Conservation (phyloP, 192 early-diverging fungal species). For the Allomyces macrogynus region DNA sequence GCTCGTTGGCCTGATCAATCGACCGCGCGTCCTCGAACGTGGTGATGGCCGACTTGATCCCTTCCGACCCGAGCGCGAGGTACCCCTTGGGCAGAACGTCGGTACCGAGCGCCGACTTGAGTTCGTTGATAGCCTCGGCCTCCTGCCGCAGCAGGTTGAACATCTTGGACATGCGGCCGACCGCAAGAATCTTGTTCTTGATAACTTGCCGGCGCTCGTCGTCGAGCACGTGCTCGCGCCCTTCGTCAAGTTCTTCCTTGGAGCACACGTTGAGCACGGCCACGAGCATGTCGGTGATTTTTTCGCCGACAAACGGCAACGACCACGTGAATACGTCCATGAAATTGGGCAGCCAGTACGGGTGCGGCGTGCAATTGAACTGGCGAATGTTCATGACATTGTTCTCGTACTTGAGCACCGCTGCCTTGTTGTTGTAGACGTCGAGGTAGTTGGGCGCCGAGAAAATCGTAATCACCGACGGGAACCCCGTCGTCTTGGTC, state of each 20-base stretch:
- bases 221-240: slow-evolving; percentile 28
- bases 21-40: slow-evolving; percentile 82
- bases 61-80: slow-evolving; percentile 73
- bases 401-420: slow-evolving; percentile 94
- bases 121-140: slow-evolving; percentile 76
- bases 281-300: slow-evolving; percentile 92
- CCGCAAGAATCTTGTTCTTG: slow-evolving; percentile 75
- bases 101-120: slow-evolving; percentile 76
- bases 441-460: slow-evolving; percentile 96
- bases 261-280: slow-evolving; percentile 86
- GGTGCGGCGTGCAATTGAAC: slow-evolving; percentile 82
- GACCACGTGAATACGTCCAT: slow-evolving; percentile 99
- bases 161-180: slow-evolving; percentile 73
- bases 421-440: slow-evolving; percentile 97
- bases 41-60: slow-evolving; percentile 70
- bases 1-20: slow-evolving; percentile 83
- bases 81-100: slow-evolving; percentile 65
- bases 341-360: slow-evolving; percentile 97
- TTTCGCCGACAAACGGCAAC: slow-evolving; percentile 93
- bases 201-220: slow-evolving; percentile 47
- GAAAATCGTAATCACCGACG: slow-evolving; percentile 93
- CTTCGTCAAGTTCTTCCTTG: slow-evolving; percentile 65
- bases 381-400: slow-evolving; percentile 99
- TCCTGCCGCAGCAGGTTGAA: slow-evolving; percentile 82
- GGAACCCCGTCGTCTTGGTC: slow-evolving; percentile 79